phyloP scores from a whole-genome alignment of 345 rosid genomes.

The Clausena lansium region DNA sequence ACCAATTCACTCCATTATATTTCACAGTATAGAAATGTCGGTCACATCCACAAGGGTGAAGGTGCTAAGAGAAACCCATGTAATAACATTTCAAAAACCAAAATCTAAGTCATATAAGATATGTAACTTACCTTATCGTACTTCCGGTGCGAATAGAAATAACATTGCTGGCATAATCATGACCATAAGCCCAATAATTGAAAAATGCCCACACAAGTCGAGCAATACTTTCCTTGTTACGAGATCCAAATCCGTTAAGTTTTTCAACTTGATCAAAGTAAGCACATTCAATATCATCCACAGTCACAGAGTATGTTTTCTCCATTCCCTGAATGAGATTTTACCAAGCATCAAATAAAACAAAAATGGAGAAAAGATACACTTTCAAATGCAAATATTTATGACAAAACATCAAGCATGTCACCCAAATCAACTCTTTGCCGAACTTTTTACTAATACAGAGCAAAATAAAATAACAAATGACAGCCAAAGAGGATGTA shows the following conservation, averaged over 20 bases:
- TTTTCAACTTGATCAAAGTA: slow-evolving; percentile 79
- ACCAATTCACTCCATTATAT: background rate
- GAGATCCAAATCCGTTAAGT: slow-evolving; percentile 65
- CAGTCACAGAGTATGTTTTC: slow-evolving; percentile 65
- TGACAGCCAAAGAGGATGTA: background rate
- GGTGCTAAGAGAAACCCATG: background rate
- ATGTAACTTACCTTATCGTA: slow-evolving; percentile 57
- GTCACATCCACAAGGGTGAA: background rate
- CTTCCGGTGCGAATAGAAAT: slow-evolving; percentile 80
- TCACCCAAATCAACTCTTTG: background rate
- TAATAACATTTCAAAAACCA: background rate
- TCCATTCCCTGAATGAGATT: slow-evolving; percentile 62
- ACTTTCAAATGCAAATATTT: background rate
- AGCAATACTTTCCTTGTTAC: slow-evolving; percentile 68
- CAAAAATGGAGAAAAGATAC: background rate
- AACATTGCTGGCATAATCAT: slow-evolving; percentile 78
- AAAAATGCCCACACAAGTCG: slow-evolving; percentile 92
- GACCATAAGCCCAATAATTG: slow-evolving; percentile 90
- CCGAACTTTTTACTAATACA: background rate
- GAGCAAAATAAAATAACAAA: background rate
- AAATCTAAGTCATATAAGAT: background rate
- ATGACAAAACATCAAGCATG: background rate
- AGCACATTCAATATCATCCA: slow-evolving; percentile 56
- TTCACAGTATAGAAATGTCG: background rate
- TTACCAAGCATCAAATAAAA: slow-evolving; percentile 1